A percentile compares a stretch with the other conserved stretches of the same genome.
phyloP scores from a whole-genome alignment of 2,329 filamentous ascomycete genomes.

The Ampelomyces quisqualis region DNA sequence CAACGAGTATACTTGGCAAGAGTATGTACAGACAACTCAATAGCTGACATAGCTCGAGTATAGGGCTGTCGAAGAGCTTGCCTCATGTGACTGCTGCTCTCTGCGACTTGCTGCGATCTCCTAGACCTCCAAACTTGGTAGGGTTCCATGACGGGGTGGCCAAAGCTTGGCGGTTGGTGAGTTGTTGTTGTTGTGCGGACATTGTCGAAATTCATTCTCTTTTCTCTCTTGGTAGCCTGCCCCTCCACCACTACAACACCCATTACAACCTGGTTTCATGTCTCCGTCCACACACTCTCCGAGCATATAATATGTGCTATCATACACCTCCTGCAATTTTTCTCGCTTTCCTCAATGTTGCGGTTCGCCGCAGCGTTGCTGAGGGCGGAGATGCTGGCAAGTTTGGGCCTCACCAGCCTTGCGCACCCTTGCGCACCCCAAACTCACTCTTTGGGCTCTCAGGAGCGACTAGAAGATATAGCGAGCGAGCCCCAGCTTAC shows the following conservation, averaged over 20 bases:
- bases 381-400: not conserved
- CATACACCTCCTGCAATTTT: not conserved
- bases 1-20: no score
- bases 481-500: not conserved
- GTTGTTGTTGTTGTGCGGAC: not conserved
- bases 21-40: no score
- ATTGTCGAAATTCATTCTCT: not conserved
- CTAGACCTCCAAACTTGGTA: no score
- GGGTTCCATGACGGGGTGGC: no score
- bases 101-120: no score
- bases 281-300: not conserved
- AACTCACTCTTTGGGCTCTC: not conserved
- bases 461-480: not conserved
- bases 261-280: not conserved
- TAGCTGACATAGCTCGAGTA: no score
- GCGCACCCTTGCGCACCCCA: not conserved
- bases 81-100: no score
- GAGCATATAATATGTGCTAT: no score
- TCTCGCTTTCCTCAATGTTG: not conserved
- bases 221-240: constrained; percentile 1
- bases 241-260: constrained; percentile 4
- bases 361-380: not conserved
- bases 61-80: no score
- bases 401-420: not conserved
- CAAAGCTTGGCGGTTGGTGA: not conserved